Evolutionary conservation across 768 basidiomycete genomes (phyloP).

Genomic region (Macrolepiota fuliginosa): DNA sequence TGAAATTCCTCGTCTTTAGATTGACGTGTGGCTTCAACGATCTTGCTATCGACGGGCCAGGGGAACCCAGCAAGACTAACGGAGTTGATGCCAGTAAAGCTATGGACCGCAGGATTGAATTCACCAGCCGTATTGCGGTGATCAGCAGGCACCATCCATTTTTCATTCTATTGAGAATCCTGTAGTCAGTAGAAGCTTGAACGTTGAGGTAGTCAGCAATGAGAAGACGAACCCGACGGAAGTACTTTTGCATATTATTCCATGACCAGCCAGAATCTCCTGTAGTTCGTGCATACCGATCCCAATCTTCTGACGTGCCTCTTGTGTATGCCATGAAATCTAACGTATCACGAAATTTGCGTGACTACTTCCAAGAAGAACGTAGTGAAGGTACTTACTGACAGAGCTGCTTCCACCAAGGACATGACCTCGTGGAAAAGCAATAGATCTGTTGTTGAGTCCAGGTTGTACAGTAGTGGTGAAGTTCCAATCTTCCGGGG

Average conservation of each 20-base stretch:
- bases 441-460: constrained; percentile 19
- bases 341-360: neutral
- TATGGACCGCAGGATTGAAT: constrained; percentile 32
- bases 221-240: constrained; percentile 21
- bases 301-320: constrained; percentile 45
- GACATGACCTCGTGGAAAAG: constrained; percentile 24
- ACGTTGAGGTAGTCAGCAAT: neutral
- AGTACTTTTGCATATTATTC: constrained; percentile 27
- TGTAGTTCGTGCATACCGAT: constrained; percentile 45
- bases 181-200: constrained; percentile 13
- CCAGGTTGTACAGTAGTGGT: constrained; percentile 22
- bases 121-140: constrained; percentile 29
- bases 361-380: constrained; percentile 6
- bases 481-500: constrained; percentile 28
- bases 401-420: constrained; percentile 27
- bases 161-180: constrained; percentile 22
- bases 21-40: constrained; percentile 17
- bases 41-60: constrained; percentile 24
- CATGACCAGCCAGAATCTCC: constrained; percentile 49
- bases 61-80: constrained; percentile 29
- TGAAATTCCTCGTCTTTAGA: constrained; percentile 12
- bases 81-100: constrained; percentile 24
- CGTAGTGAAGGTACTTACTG: constrained; percentile 22
- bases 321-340: constrained; percentile 29
- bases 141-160: constrained; percentile 27